Percentiles rank a stretch among this genome's conserved stretches.
phyloP scores from a whole-genome alignment of 2,329 filamentous ascomycete genomes.

The Beauveria caledonica region DNA sequence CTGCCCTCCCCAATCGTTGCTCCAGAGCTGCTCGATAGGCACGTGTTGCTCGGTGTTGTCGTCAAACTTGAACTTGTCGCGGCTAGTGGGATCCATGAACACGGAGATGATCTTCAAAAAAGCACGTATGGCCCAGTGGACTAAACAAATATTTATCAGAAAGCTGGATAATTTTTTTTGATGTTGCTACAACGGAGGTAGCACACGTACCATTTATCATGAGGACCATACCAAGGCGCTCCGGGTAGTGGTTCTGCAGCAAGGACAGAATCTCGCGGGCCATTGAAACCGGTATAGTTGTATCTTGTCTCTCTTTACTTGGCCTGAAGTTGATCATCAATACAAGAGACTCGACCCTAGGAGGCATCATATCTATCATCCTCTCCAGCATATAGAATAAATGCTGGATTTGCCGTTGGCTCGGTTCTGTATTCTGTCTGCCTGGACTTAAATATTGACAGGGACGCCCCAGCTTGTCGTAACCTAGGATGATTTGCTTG shows the following conservation, averaged over 20 bases:
- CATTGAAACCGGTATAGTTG: constrained; percentile 62
- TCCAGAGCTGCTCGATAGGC: constrained; percentile 74
- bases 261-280: constrained; percentile 82
- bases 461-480: constrained; percentile 72
- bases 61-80: constrained; percentile 96
- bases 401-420: constrained; percentile 83
- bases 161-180: too few relatives aligned
- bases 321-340: constrained; percentile 89
- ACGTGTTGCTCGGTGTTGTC: constrained; percentile 80
- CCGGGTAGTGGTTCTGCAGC: constrained; percentile 91
- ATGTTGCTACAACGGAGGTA: neutral
- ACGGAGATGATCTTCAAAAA: constrained; percentile 96
- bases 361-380: constrained; percentile 76
- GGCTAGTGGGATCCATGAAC: constrained; percentile 91
- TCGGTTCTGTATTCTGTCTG: constrained; percentile 84
- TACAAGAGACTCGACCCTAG: constrained; percentile 77
- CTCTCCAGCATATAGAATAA: constrained; percentile 94
- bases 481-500: constrained; percentile 86
- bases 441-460: constrained; percentile 87
- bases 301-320: constrained; percentile 65
- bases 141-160: constrained; percentile 31
- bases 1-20: constrained; percentile 62
- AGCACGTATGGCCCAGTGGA: constrained; percentile 82
- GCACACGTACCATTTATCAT: constrained; percentile 68
- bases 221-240: constrained; percentile 78